Evolutionary conservation across 2,329 filamentous ascomycete genomes (phyloP).

Genomic region (Pseudogymnoascus pannorum): DNA sequence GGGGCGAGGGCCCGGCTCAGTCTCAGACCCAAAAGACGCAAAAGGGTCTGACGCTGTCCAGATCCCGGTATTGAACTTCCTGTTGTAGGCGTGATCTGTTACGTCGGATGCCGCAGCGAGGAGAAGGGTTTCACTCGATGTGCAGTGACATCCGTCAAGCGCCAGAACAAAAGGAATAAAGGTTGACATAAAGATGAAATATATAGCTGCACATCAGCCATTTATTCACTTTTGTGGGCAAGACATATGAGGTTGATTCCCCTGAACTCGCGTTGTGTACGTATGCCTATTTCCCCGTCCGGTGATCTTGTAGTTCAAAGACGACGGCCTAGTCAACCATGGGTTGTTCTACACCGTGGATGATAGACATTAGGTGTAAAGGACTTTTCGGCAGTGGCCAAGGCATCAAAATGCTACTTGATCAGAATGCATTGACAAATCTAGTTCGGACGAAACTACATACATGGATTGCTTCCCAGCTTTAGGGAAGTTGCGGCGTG

Average conservation of each 20-base stretch:
- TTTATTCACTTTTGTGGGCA: not conserved
- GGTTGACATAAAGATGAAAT: not conserved
- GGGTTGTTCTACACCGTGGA: no score
- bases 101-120: not conserved
- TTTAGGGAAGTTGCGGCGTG: no score
- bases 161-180: not conserved
- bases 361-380: not conserved
- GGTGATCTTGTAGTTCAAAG: not conserved
- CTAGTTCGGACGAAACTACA: no score
- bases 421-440: not conserved
- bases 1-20: no score
- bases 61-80: no score
- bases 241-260: conserved; percentile 1
- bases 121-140: no score
- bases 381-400: not conserved
- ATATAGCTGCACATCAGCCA: not conserved
- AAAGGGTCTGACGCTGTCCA: no score
- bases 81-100: not conserved
- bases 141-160: not conserved
- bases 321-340: not conserved
- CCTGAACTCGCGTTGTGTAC: not conserved
- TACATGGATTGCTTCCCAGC: no score
- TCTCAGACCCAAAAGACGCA: no score
- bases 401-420: not conserved
- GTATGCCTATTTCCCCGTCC: not conserved